Evolutionary conservation across 768 basidiomycete genomes (phyloP).

Genomic region (Suillus luteus): DNA sequence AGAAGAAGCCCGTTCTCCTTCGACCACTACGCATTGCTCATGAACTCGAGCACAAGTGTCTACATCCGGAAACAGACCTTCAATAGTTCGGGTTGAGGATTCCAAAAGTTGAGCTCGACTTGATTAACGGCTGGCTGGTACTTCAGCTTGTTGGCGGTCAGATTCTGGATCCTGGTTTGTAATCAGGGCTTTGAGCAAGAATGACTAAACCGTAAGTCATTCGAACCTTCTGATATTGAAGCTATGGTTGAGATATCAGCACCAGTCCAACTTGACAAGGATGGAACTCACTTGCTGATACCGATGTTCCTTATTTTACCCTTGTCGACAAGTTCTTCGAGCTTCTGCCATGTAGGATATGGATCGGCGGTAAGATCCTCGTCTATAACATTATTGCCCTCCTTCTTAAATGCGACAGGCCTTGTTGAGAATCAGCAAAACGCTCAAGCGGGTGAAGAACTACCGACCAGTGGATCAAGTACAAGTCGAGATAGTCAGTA

Average conservation of each 20-base stretch:
- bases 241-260: slow-evolving; percentile 28
- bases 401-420: slow-evolving; percentile 70
- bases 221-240: slow-evolving; percentile 59
- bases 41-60: background rate
- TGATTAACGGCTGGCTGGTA: slow-evolving; percentile 73
- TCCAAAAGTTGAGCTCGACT: slow-evolving; percentile 77
- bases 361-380: slow-evolving; percentile 64
- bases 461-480: slow-evolving; percentile 75
- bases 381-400: slow-evolving; percentile 48
- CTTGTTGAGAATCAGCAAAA: slow-evolving; percentile 31
- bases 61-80: slow-evolving; percentile 40
- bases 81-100: slow-evolving; percentile 77
- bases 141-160: slow-evolving; percentile 62
- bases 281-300: slow-evolving; percentile 66
- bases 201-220: background rate
- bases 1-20: slow-evolving; percentile 64
- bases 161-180: slow-evolving; percentile 50
- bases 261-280: background rate
- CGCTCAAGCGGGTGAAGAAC: background rate
- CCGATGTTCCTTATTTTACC: slow-evolving; percentile 82
- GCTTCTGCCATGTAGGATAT: slow-evolving; percentile 78
- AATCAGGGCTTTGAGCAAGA: background rate
- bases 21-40: slow-evolving; percentile 50
- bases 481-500: slow-evolving; percentile 76
- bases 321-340: slow-evolving; percentile 75